These are phyloP conservation scores for Hypomyces rosellus DNA, from an alignment of 2,329 filamentous ascomycete species.

Conservation along the genomic window DNA sequence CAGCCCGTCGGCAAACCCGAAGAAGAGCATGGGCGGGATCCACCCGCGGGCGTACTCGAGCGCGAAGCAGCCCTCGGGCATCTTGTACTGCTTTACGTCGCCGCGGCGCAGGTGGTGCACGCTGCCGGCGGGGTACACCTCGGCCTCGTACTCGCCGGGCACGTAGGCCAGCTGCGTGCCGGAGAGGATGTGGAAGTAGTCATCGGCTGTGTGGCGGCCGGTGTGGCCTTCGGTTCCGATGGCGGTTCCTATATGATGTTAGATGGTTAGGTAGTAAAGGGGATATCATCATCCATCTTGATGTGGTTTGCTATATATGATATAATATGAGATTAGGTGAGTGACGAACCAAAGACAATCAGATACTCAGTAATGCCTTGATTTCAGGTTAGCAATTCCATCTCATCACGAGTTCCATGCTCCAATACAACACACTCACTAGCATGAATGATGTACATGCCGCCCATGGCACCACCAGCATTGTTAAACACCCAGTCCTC, in stretches of 20 bases:
- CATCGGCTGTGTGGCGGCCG: slow-evolving; percentile 83
- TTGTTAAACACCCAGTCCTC: slow-evolving; percentile 93
- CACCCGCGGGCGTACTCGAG: slow-evolving; percentile 80
- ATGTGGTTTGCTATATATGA: neutral
- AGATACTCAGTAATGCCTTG: slow-evolving; percentile 77
- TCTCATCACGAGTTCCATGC: neutral
- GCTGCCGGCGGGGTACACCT: slow-evolving; percentile 62
- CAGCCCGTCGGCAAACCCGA: slow-evolving; percentile 78
- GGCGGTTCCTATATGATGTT: slow-evolving; percentile 46
- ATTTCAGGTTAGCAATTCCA: slow-evolving; percentile 4
- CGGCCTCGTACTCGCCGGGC: slow-evolving; percentile 58
- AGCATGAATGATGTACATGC: slow-evolving; percentile 84
- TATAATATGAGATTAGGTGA: too few relatives aligned
- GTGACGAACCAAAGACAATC: slow-evolving; percentile 66
- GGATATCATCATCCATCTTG: too few relatives aligned
- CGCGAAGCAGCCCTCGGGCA: slow-evolving; percentile 70
- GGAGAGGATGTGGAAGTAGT: slow-evolving; percentile 87
- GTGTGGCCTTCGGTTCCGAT: slow-evolving; percentile 83
- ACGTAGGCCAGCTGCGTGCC: slow-evolving; percentile 73
- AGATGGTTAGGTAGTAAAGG: neutral
- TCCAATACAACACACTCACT: slow-evolving; percentile 46
- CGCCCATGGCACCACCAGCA: slow-evolving; percentile 84
- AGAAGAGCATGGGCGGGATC: slow-evolving; percentile 90
- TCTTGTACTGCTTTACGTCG: slow-evolving; percentile 74
- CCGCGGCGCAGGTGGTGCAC: slow-evolving; percentile 69